Base-by-base conservation (phyloP, 148 eudicot species). In the Fagopyrum esculentum region DNA sequence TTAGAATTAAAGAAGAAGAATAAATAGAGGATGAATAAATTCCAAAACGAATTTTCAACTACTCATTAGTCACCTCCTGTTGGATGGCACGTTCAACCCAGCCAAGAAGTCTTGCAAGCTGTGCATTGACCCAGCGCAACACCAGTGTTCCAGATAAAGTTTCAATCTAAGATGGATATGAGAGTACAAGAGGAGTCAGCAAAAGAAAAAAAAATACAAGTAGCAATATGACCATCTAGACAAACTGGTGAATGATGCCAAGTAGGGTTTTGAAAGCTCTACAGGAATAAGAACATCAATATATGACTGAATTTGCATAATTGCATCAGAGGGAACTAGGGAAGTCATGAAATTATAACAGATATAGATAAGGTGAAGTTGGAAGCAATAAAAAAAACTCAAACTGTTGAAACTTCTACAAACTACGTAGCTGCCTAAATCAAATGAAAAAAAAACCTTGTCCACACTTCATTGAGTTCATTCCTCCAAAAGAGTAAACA, bases 81-180 rank as follows among this genome's bases (percentile, higher is more conserved):
- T 90, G 96, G 78, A 96, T 84, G 79, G 93, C 98, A 51, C 99
- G 88, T 81, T 90, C 93, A 77, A 96, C 94, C 99, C 99, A 96
- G 72, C 83, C 82, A 72, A 83, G 72, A 75, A 96, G 80, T 81
- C 99, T 87, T 74, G 85, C 89, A 77, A 96, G 94, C 82, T 96
- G 99, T 76, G 94, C 83, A 85, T 96, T 92, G 80, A 92, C 87
- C 99, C 99, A 96, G 66, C 99, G 91, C 88, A 96, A 81, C 75
- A 96, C 99, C 85, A 96, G 81, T 11, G 97, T 96, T 80, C 99
- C 99, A 73, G 99, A 96, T 73, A 89, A 77, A 50, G 88, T 87
- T 84, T 92, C 99, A 75, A 96, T 90, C 99, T 96, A 80, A 76
- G 75, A 74, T 16, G 78, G 72, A 69, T 69, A 64, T 73, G 79